These are phyloP conservation scores for Gossypium australe DNA, from an alignment of 345 rosid genomes.

Conservation along the genomic window DNA sequence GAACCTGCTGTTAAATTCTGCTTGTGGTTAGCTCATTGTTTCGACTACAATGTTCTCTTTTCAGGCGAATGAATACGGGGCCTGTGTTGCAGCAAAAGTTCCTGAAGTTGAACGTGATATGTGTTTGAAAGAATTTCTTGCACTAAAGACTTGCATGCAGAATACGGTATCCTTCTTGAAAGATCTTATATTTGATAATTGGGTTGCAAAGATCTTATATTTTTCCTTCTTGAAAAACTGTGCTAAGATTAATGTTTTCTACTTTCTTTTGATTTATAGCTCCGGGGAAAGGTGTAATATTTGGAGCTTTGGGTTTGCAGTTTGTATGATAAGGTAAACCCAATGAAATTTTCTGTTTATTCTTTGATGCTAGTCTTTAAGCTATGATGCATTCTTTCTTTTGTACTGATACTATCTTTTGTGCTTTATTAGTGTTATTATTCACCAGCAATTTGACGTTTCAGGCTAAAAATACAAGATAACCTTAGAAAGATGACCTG, in stretches of 20 bases:
- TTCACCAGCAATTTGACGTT: constrained; percentile 14
- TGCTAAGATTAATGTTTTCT: constrained; percentile 17
- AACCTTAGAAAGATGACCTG: constrained; percentile 40
- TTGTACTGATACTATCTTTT: neutral
- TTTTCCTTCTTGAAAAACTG: neutral
- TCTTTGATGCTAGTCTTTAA: neutral
- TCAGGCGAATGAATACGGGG: constrained; percentile 86
- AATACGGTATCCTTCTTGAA: constrained; percentile 48
- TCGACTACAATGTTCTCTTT: constrained; percentile 13
- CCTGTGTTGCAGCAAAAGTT: constrained; percentile 82
- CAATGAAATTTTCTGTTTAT: neutral
- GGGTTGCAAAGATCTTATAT: neutral
- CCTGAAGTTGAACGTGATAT: constrained; percentile 76
- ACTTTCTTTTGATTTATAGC: constrained; percentile 29
- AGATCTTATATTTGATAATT: neutral
- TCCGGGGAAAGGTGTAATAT: constrained; percentile 46
- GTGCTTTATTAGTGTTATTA: constrained; percentile 7
- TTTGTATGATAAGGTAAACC: neutral
- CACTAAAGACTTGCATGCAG: constrained; percentile 80
- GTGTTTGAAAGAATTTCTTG: constrained; percentile 90
- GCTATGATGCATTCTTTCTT: neutral
- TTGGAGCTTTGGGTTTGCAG: constrained; percentile 1
- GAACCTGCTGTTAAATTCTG: neutral
- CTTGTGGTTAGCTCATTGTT: constrained; percentile 9
- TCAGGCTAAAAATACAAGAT: neutral